Evolutionary conservation across 805 yeast species (phyloP).

Genomic region (Yamadazyma tumulicola): DNA sequence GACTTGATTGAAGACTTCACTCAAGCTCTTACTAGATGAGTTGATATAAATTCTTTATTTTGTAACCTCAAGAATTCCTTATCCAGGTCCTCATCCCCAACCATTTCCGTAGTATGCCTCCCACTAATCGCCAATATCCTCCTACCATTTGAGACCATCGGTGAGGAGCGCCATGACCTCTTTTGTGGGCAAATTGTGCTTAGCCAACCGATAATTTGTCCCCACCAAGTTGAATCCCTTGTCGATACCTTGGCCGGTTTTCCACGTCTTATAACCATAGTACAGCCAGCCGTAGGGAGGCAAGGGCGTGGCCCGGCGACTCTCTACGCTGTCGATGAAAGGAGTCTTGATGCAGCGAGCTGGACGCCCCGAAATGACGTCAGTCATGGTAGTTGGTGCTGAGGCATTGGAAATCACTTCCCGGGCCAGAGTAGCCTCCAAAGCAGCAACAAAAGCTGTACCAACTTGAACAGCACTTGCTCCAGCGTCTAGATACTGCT

Average conservation of each 20-base stretch:
- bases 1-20: slow-evolving; percentile 74
- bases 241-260: slow-evolving; percentile 11
- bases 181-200: slow-evolving; percentile 15
- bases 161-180: slow-evolving; percentile 26
- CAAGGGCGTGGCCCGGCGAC: slow-evolving; percentile 12
- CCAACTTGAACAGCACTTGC: slow-evolving; percentile 58
- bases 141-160: no score
- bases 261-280: slow-evolving; percentile 26
- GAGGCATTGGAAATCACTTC: slow-evolving; percentile 14
- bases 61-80: no score
- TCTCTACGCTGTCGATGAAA: slow-evolving; percentile 24
- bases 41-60: no score
- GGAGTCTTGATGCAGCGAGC: slow-evolving; percentile 37
- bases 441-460: slow-evolving; percentile 43
- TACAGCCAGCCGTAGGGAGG: slow-evolving; percentile 37
- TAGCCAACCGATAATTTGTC: slow-evolving; percentile 24
- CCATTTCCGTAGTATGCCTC: no score
- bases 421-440: slow-evolving; percentile 21
- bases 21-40: slow-evolving; percentile 45
- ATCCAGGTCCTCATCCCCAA: no score
- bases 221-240: slow-evolving; percentile 34
- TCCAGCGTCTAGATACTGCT: slow-evolving; percentile 33
- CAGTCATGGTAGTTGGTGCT: slow-evolving; percentile 26
- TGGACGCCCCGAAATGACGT: slow-evolving; percentile 34
- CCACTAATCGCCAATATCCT: no score